Percentiles rank a stretch among this genome's conserved stretches.
phyloP scores from a whole-genome alignment of 345 rosid genomes.

The Laguncularia racemosa region DNA sequence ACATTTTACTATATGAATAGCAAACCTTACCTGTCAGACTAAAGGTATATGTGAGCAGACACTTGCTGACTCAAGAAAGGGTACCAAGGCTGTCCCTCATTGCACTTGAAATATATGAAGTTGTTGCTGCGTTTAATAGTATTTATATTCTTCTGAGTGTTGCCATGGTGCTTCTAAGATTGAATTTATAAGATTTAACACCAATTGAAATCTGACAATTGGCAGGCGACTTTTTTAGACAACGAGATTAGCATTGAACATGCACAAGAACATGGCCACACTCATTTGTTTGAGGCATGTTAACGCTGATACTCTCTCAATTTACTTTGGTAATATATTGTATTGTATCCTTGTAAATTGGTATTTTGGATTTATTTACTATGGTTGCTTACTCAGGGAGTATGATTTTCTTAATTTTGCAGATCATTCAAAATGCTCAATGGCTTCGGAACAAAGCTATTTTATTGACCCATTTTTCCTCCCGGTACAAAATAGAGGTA shows the following conservation, averaged over 20 bases:
- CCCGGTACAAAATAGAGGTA: slow-evolving; percentile 87
- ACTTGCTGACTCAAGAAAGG: no score
- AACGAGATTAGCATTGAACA: slow-evolving; percentile 63
- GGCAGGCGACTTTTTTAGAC: slow-evolving; percentile 89
- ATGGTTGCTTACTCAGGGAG: no score
- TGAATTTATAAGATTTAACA: not conserved
- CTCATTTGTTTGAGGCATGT: slow-evolving; percentile 75
- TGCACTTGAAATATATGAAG: no score
- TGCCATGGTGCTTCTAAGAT: no score
- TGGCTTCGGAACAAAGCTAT: slow-evolving; percentile 84
- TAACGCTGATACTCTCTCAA: slow-evolving; percentile 4
- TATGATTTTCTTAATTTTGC: slow-evolving; percentile 16
- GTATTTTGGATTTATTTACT: not conserved
- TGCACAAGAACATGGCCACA: slow-evolving; percentile 75
- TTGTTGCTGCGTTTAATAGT: no score
- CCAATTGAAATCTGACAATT: slow-evolving; percentile 5
- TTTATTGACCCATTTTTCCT: slow-evolving; percentile 80
- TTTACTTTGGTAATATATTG: not conserved
- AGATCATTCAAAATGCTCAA: slow-evolving; percentile 77
- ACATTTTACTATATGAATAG: no score
- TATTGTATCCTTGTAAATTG: not conserved
- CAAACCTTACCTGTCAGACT: no score
- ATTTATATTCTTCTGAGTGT: no score
- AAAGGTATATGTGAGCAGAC: no score
- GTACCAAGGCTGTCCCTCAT: no score